These are phyloP conservation scores for Sonneratia caseolaris DNA, from an alignment of 345 rosid genomes.

Conservation along the genomic window DNA sequence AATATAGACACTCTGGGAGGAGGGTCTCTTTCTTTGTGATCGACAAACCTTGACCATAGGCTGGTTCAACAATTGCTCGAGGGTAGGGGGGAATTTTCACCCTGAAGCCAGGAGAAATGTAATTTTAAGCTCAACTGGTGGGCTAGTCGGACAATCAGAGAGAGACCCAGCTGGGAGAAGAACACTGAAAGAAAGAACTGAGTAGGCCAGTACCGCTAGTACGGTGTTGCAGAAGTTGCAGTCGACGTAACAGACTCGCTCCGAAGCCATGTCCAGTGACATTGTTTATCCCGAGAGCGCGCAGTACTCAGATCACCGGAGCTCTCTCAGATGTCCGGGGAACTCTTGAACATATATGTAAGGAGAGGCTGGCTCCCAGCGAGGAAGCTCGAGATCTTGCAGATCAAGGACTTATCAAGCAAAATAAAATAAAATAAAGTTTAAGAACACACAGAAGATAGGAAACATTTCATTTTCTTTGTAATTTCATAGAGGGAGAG, in stretches of 20 bases:
- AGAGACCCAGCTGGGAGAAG: background rate
- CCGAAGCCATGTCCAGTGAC: conserved; percentile 68
- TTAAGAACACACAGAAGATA: background rate
- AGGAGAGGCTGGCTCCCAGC: background rate
- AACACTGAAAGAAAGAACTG: background rate
- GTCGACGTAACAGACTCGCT: conserved; percentile 85
- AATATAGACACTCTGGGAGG: background rate
- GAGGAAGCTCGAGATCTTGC: background rate
- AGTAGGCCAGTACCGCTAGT: conserved; percentile 54
- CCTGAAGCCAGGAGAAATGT: background rate
- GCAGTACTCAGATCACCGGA: background rate
- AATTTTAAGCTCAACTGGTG: background rate
- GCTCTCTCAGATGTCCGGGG: background rate
- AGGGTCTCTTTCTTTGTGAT: too few relatives aligned
- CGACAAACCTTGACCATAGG: background rate
- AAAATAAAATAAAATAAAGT: background rate
- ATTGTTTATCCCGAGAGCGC: conserved; percentile 16
- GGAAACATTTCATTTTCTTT: background rate
- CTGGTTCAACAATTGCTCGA: background rate
- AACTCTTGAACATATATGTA: background rate
- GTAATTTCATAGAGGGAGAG: background rate
- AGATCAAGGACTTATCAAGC: background rate
- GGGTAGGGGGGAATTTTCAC: background rate
- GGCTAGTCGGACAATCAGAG: background rate
- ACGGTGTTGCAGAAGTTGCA: conserved; percentile 99